Percentiles rank a stretch among this genome's conserved stretches.
Conservation (phyloP, 2,329 filamentous ascomycete species). For the Sporothrix euskadiensis region DNA sequence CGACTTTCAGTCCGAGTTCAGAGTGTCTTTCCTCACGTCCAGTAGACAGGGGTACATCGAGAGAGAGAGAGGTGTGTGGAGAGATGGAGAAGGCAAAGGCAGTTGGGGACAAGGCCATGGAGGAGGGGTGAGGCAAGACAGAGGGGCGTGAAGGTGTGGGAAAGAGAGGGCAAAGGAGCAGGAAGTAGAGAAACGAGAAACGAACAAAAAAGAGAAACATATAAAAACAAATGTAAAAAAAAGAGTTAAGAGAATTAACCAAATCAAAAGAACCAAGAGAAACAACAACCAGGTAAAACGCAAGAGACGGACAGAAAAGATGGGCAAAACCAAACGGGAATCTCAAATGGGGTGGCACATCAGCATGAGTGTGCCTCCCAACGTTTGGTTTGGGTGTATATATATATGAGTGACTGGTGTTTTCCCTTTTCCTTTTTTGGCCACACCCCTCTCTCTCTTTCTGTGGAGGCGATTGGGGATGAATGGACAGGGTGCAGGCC, state of each 20-base stretch:
- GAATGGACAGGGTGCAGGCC: conserved; percentile 3
- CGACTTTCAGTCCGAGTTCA: neutral
- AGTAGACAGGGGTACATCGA: conserved; percentile 22
- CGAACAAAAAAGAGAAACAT: neutral
- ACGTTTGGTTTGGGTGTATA: neutral
- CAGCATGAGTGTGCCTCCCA: conserved; percentile 9
- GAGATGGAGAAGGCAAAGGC: conserved; percentile 7
- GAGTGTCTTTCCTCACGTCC: conserved; percentile 13
- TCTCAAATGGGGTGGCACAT: conserved; percentile 16
- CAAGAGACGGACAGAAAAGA: neutral
- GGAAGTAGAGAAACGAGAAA: neutral
- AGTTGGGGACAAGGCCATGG: conserved; percentile 18
- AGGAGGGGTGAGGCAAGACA: conserved; percentile 14
- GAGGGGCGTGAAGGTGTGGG: conserved; percentile 2
- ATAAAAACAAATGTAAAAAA: neutral
- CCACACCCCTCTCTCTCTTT: conserved; percentile 8
- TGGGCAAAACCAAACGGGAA: conserved; percentile 3
- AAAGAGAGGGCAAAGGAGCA: neutral
- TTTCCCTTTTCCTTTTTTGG: conserved; percentile 18
- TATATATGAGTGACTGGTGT: neutral
- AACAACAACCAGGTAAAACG: neutral
- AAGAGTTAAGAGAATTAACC: neutral
- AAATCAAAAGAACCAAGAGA: neutral
- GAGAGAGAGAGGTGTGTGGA: conserved; percentile 14
- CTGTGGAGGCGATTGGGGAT: neutral